Evolutionary conservation across 139 green algal genomes (phyloP), one percentile per base, ranked within the genome.

Genomic region (Prasinococcaceae sp.): DNA sequence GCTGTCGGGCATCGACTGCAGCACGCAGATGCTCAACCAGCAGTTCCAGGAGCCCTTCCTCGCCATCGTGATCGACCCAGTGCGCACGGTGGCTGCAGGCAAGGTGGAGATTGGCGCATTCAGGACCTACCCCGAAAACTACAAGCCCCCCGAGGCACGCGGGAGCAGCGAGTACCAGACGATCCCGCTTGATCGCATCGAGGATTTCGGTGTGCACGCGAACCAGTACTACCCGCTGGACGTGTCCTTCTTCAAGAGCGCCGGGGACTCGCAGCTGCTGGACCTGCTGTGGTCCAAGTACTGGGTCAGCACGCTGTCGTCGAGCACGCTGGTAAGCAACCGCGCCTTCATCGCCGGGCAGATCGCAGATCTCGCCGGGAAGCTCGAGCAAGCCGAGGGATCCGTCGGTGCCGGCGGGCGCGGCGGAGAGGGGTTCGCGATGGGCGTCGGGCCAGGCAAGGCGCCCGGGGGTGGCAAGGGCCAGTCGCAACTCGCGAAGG

Each of bases 141-240:
- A 84, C 73, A 93, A 84, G 48, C 74, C 84, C 0, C 80, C 84
- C 2, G 80, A 94, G 27, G n/a, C n/a, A n/a, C 80, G 84, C 55
- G 73, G 70, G 3, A 62, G 72, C 2, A 79, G 61, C 37, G 81
- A 96, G 76, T 95, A 97, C 69, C 88, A 97, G 75, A 95, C 84
- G 42, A 96, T 98, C 57, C 90, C 90, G 0, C 54, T 95, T 48
- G 81, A 74, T 59, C 96, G 97, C 72, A 94, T 98, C 37, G 90
- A 98, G 73, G 90, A 98, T 67, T 98, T 94, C 76, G 90, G 90
- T 3, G 84, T 94, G 61, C 79, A 64, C 66, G 27, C 67, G 88
- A 47, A 63, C 42, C 66, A 80, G 43, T 79, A 79, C 47, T 79
- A 77, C 60, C 41, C 46, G 5, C 60, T 79, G 23, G 82, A 94